Evolutionary conservation across 2,329 filamentous ascomycete genomes (phyloP), one percentile per base, ranked within the genome.

Genomic region (Colletotrichum brevisporum): DNA sequence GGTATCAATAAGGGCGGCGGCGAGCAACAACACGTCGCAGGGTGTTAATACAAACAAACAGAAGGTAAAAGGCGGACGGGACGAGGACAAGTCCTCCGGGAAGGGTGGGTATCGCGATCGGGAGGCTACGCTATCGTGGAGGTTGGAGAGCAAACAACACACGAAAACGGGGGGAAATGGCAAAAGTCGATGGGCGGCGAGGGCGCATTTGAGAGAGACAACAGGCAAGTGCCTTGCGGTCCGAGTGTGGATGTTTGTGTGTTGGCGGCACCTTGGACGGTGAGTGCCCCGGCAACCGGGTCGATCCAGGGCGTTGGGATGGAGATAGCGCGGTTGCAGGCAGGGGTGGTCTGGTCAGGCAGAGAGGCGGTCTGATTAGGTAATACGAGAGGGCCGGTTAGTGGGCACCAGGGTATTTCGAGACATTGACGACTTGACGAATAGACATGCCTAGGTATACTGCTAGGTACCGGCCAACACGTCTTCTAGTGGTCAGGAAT

Each of bases 201-300:
- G 55, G 55, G 55, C 50, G 27, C 62, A 69, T 69, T 59, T 69
- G 66, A 66, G 66, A 58, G 36, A 54, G 43, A 45, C 13, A 53
- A 21, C 18, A 54, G 50, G 27, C 53, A 36, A 24, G 24, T n/a
- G 45, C 63, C 58, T 47, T 57, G 61, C 52, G 36, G 53, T 36
- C 47, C 55, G 57, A 24, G 43, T 63, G 47, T 51, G 62, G 47
- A 39, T 69, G 66, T 69, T 66, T 69, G 61, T 69, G 61, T 69
- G 66, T 66, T 69, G 62, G 57, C 51, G 56, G 62, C 50, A 36
- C 31, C 31, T 36, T 43, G 21, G 55, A n/a, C 69, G 71, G 73
- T 73, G 51, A 66, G 63, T 75, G 74, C 71, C 73, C 71, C 69
- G 64, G 74, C 74, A 63, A 67, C 62, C 50, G 63, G 64, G 63